Evolutionary conservation across 306 rosid genomes (phyloP).

Genomic region (Prunus mume): DNA sequence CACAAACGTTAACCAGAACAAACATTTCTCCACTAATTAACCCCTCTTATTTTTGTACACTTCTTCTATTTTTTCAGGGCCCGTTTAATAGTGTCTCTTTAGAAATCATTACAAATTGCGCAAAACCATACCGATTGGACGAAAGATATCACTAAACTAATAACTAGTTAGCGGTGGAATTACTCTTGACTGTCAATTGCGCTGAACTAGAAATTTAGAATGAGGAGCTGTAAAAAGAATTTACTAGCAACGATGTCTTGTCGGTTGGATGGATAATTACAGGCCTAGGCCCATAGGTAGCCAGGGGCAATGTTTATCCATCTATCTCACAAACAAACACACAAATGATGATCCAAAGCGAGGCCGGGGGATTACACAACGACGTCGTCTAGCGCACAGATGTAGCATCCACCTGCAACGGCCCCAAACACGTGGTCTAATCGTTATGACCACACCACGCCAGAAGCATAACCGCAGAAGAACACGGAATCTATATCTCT

Average conservation of each 20-base stretch:
- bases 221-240: too few species aligned
- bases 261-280: background rate
- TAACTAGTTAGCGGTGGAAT: too few species aligned
- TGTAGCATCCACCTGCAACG: background rate
- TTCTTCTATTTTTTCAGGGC: too few species aligned
- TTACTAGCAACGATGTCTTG: background rate
- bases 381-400: conserved; percentile 1
- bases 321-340: background rate
- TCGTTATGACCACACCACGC: background rate
- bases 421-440: conserved; percentile 20
- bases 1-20: too few species aligned
- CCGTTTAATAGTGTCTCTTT: too few species aligned
- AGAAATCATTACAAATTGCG: too few species aligned
- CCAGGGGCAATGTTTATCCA: background rate
- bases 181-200: too few species aligned
- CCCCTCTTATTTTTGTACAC: too few species aligned
- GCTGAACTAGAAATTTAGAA: too few species aligned
- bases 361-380: background rate
- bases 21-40: too few species aligned
- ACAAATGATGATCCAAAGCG: background rate
- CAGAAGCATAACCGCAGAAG: background rate
- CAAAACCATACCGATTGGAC: too few species aligned
- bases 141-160: too few species aligned
- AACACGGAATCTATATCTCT: background rate
- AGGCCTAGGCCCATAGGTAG: background rate